Evolutionary conservation across 2,329 filamentous ascomycete species (phyloP).

Genomic region (Colletotrichum zoysiae): DNA sequence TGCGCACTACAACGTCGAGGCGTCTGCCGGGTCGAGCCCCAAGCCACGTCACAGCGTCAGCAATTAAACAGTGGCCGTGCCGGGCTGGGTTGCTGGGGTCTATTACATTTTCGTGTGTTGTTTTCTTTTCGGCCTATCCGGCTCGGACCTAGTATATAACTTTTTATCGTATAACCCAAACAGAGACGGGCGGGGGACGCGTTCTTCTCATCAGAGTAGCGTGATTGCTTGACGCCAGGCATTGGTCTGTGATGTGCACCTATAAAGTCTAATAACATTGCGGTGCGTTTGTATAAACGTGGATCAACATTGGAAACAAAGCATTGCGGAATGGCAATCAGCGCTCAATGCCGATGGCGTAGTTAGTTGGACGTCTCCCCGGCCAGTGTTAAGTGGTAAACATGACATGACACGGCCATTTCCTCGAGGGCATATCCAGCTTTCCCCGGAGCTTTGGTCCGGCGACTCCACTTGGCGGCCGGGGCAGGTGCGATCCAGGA

Average conservation of each 20-base stretch:
- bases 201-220: not conserved
- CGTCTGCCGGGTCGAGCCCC: not conserved
- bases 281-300: not conserved
- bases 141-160: not conserved
- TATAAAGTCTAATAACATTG: not conserved
- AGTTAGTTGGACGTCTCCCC: no score
- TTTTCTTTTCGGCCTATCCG: not conserved
- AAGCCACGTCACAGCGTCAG: not conserved
- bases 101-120: not conserved
- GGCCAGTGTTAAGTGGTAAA: no score
- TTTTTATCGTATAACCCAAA: not conserved
- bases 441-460: not conserved
- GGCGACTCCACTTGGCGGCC: not conserved
- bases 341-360: no score
- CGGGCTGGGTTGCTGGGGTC: not conserved
- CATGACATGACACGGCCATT: not conserved
- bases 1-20: not conserved
- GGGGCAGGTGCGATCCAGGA: not conserved
- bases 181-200: rapidly evolving
- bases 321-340: no score
- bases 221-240: not conserved
- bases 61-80: not conserved
- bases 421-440: not conserved
- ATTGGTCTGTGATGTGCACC: not conserved
- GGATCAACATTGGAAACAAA: not conserved